Conservation (phyloP, 805 yeast genomes). For the Wickerhamiella australiensis region DNA sequence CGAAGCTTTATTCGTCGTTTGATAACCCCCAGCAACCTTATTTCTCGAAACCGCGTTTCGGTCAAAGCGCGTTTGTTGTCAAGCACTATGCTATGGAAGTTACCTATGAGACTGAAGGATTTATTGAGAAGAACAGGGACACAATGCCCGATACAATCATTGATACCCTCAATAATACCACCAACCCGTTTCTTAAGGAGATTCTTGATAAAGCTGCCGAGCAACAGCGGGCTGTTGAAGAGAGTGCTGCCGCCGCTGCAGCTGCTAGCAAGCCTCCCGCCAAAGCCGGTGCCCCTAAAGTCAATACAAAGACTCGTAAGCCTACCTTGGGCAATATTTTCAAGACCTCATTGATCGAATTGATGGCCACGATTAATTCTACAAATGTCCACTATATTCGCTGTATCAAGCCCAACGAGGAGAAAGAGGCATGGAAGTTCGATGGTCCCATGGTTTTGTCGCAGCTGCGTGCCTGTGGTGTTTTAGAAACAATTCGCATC, state of each 20-base stretch:
- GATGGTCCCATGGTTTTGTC: constrained; percentile 90
- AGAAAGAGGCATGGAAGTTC: constrained; percentile 89
- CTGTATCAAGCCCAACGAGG: constrained; percentile 93
- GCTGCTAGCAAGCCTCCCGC: constrained; percentile 18
- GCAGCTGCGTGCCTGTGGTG: constrained; percentile 97
- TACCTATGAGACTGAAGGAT: constrained; percentile 81
- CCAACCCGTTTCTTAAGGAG: constrained; percentile 51
- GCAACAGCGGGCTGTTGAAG: constrained; percentile 38
- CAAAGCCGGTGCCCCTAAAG: constrained; percentile 26
- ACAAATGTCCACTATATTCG: constrained; percentile 95
- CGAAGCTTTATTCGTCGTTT: constrained; percentile 75
- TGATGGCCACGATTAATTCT: constrained; percentile 84
- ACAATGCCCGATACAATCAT: constrained; percentile 93
- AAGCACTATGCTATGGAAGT: constrained; percentile 93
- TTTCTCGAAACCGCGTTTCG: constrained; percentile 88
- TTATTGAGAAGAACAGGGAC: constrained; percentile 93
- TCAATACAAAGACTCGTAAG: constrained; percentile 38
- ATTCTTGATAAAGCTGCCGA: constrained; percentile 49
- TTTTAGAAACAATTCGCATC: constrained; percentile 85
- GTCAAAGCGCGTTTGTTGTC: constrained; percentile 80
- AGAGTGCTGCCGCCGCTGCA: constrained; percentile 27
- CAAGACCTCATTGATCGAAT: constrained; percentile 80
- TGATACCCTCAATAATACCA: constrained; percentile 63
- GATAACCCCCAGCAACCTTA: constrained; percentile 63
- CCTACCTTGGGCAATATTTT: constrained; percentile 94